Base-by-base conservation (phyloP, 495 filamentous ascomycete genomes). In the Talaromyces trachyspermus region DNA sequence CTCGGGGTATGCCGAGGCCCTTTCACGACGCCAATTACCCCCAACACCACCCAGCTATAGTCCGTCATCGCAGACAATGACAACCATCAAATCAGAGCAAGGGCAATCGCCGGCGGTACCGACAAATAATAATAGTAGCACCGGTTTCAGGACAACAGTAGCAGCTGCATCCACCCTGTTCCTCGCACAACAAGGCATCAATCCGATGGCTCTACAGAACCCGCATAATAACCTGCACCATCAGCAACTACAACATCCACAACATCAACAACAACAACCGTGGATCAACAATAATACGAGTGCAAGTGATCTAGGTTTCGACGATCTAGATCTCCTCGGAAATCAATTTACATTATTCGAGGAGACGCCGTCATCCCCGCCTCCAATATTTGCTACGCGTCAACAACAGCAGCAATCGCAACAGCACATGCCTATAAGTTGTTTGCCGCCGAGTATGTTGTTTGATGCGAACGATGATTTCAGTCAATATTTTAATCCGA, bases 401-500 rank as follows among this genome's bases (percentile, higher is more conserved):
- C 29, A 61, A 0, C 68, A 66, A n/a, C 66, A 65, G 1, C 64
- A 68, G 61, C 70, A n/a, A n/a, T n/a, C n/a, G n/a, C n/a, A n/a
- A n/a, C n/a, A n/a, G n/a, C n/a, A n/a, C n/a, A n/a, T n/a, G n/a
- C n/a, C n/a, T n/a, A n/a, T n/a, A n/a, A n/a, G n/a, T n/a, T n/a
- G n/a, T n/a, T n/a, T n/a, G n/a, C n/a, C n/a, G n/a, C 50, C 58
- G 3, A 55, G 47, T 17, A 50, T 54, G 11, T 62, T 54, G 49
- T 36, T 64, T 37, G 61, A 66, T 37, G 9, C 33, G 33, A 37
- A 64, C 46, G 68, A 71, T 20, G 68, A 69, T 49, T 65, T 71
- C 45, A 69, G 63, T 36, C 66, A 72, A 50, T 72, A 64, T 46
- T 48, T 72, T 15, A 71, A 71, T 49, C 60, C 66, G 4, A 71